Conservation (phyloP, 2,329 filamentous ascomycete species). For the Claviceps monticola region DNA sequence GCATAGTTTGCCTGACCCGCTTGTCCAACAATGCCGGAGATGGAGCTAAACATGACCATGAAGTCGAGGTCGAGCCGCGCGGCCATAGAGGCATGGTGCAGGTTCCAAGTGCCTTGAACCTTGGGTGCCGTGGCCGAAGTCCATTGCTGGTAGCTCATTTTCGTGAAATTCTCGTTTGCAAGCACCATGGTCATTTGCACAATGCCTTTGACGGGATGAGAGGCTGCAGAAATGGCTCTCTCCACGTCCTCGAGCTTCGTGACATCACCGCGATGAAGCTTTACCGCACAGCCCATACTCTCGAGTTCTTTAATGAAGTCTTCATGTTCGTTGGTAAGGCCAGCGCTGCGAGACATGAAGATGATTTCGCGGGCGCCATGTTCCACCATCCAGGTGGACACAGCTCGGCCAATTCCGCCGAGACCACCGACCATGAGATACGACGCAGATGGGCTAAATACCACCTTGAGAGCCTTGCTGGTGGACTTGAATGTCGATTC, state of each 20-base stretch:
- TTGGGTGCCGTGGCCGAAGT: slow-evolving; percentile 15
- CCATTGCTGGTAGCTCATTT: slow-evolving; percentile 23
- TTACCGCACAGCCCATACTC: slow-evolving; percentile 7
- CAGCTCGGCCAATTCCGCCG: slow-evolving; percentile 9
- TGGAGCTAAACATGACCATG: slow-evolving; percentile 23
- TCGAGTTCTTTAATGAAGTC: slow-evolving; percentile 10
- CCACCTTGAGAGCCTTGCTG: background rate
- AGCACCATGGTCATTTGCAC: slow-evolving; percentile 24
- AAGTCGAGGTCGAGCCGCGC: slow-evolving; percentile 17
- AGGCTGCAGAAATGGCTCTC: background rate
- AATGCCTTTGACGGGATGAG: slow-evolving; percentile 18
- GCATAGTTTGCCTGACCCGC: slow-evolving; percentile 27
- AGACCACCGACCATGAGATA: slow-evolving; percentile 12
- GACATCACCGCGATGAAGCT: slow-evolving; percentile 10
- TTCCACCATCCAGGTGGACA: slow-evolving; percentile 9
- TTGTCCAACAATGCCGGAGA: slow-evolving; percentile 20
- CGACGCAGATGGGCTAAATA: slow-evolving; percentile 5
- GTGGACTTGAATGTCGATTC: background rate
- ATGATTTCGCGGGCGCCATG: slow-evolving; percentile 16
- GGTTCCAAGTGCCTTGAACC: slow-evolving; percentile 20
- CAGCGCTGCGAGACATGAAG: slow-evolving; percentile 8
- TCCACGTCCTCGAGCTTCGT: slow-evolving; percentile 4
- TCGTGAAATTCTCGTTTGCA: slow-evolving; percentile 10
- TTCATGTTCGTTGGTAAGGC: background rate
- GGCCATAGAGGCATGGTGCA: slow-evolving; percentile 14